Conservation (phyloP, 176 grass and related monocot species). For the Dendrocalamus sinicus region DNA sequence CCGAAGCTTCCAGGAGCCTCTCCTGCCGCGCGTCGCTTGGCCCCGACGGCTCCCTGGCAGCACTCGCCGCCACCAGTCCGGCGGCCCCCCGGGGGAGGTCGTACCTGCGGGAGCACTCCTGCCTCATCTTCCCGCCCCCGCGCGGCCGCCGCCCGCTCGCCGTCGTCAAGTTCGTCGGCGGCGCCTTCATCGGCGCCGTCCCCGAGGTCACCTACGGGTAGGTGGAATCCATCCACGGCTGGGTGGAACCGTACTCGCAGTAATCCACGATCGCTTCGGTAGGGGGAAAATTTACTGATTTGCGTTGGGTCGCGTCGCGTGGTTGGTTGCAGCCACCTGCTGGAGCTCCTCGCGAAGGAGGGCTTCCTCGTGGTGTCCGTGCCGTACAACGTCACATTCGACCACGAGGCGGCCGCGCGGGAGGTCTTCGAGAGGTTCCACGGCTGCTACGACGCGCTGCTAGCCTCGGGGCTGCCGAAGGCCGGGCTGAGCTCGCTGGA, state of each 20-base stretch:
- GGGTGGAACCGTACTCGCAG: neutral
- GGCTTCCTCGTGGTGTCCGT: constrained; percentile 89
- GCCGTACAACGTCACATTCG: constrained; percentile 88
- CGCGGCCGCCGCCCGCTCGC: constrained; percentile 60
- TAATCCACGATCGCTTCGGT: neutral
- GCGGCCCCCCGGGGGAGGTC: constrained; percentile 14
- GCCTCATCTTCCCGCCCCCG: constrained; percentile 73
- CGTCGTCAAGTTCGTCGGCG: constrained; percentile 85
- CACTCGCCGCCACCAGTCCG: constrained; percentile 6
- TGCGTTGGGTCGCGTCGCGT: neutral
- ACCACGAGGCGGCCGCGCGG: constrained; percentile 79
- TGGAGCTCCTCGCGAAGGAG: constrained; percentile 82
- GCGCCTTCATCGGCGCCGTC: constrained; percentile 86
- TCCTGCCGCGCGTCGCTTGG: constrained; percentile 49
- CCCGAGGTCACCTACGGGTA: constrained; percentile 88
- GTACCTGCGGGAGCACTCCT: constrained; percentile 60
- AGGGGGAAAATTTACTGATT: neutral
- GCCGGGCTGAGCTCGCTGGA: constrained; percentile 55
- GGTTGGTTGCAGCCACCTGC: constrained; percentile 58
- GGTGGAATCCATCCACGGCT: neutral
- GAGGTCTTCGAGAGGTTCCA: constrained; percentile 79
- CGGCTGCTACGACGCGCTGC: constrained; percentile 66
- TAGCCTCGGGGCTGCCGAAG: constrained; percentile 65
- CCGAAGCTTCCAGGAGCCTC: neutral
- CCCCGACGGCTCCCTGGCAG: constrained; percentile 26